Evolutionary conservation across 495 filamentous ascomycete genomes (phyloP).

Genomic region (Penicillium diatomitis): DNA sequence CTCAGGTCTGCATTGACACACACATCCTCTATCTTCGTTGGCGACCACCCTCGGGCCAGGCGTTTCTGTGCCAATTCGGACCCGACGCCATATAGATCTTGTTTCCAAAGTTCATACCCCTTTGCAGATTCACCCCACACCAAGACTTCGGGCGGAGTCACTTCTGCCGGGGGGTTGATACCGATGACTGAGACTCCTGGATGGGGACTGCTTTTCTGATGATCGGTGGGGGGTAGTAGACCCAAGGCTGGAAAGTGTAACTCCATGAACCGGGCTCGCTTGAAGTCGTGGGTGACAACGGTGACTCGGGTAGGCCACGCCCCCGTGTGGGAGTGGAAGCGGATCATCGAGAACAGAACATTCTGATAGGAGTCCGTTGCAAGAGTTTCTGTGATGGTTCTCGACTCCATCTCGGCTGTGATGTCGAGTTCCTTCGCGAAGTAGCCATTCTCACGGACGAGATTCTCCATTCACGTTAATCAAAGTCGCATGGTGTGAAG

Average conservation of each 20-base stretch:
- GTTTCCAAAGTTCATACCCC: constrained; percentile 36
- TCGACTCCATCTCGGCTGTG: constrained; percentile 5
- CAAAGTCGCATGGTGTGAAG: background rate
- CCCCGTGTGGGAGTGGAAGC: constrained; percentile 42
- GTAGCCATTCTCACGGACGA: constrained; percentile 33
- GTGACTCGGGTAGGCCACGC: constrained; percentile 41
- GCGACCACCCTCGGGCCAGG: constrained; percentile 30
- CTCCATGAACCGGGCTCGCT: constrained; percentile 54
- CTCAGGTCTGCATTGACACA: constrained; percentile 21
- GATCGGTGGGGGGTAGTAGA: constrained; percentile 15
- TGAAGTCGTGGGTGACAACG: constrained; percentile 70
- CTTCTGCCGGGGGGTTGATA: constrained; percentile 56
- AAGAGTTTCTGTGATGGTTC: constrained; percentile 47
- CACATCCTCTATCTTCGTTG: constrained; percentile 15
- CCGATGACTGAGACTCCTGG: constrained; percentile 47
- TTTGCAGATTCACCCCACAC: constrained; percentile 30
- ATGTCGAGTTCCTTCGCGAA: constrained; percentile 11
- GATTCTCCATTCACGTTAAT: constrained; percentile 25
- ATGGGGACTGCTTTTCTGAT: constrained; percentile 12
- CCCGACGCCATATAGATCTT: constrained; percentile 37
- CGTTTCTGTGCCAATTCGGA: constrained; percentile 29
- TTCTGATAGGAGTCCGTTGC: constrained; percentile 79
- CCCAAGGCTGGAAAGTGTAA: constrained; percentile 60
- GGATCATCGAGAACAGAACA: constrained; percentile 57
- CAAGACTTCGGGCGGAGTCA: constrained; percentile 38